Evolutionary conservation across 2,329 filamentous ascomycete species (phyloP), one percentile per base, ranked within the genome.

Genomic region (Aspergillus sp.): DNA sequence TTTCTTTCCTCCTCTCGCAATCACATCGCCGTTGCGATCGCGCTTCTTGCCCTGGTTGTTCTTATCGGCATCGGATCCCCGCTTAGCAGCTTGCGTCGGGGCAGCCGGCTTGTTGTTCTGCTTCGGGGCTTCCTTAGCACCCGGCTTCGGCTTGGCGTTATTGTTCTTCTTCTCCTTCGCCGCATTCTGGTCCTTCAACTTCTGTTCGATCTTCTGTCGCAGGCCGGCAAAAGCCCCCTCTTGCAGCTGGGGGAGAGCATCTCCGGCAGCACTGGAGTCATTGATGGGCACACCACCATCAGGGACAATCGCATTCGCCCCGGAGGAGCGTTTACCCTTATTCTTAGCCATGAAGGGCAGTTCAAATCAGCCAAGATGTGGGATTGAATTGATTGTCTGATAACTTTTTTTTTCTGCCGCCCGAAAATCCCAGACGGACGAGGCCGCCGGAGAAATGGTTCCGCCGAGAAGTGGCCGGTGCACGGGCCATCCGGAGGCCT

Each of bases 1-100:
- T 36, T 72, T 69, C 60, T 72, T 73, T 20, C 73, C 68, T 29
- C 74, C 70, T 24, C 69, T 68, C 36, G 71, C 67, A 57, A 81
- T 81, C 57, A 79, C 71, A 49, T 78, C 75, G 18, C 78, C 79
- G 64, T 76, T 79, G 63, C 75, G 75, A 67, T 79, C 80, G 55
- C 79, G 73, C 64, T 81, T 81, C 66, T 78, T 80, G 58, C 77
- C 77, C 51, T 74, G 64, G 52, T 59, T 63, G 52, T 61, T 65
- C 52, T 74, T 67, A 29, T 68, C 62, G 51, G 58, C 62, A 31
- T 67, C 64, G 32, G 61, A 57, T 50, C 65, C 62, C 31, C 66
- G 61, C 47, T 72, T 68, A 31, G 57, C 32, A 46, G 61, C 57
- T 12, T 52, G 22, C 12, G 67, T 69, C 16, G 61, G 63, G n/a